phyloP scores from a whole-genome alignment of 768 basidiomycete genomes.

The Collybiopsis confluens region DNA sequence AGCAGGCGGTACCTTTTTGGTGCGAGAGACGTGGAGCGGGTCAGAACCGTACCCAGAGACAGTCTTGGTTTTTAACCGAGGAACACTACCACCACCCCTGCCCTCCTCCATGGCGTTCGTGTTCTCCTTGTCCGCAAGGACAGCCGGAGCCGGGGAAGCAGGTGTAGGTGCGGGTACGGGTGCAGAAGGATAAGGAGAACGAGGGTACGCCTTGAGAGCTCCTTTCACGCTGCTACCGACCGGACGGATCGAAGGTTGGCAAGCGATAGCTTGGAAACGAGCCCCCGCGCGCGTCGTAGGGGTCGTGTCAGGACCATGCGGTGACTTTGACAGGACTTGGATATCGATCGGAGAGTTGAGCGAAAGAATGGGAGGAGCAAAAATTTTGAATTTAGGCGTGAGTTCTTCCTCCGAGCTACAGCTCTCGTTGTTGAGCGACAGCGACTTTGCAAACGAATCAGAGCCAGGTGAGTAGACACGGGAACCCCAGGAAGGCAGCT shows the following conservation, averaged over 20 bases:
- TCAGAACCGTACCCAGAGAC: not conserved
- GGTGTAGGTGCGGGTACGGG: no score
- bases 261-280: slow-evolving; percentile 4
- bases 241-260: slow-evolving; percentile 1
- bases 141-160: not conserved
- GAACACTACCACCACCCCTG: not conserved
- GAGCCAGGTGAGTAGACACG: slow-evolving; percentile 2
- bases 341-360: not conserved
- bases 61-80: slow-evolving; percentile 1
- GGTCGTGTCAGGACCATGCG: not conserved
- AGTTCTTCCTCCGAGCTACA: slow-evolving; percentile 1
- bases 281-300: slow-evolving; percentile 3
- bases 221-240: not conserved
- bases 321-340: not conserved
- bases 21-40: slow-evolving; percentile 1
- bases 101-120: not conserved
- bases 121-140: not conserved
- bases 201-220: slow-evolving; percentile 1
- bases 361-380: not conserved
- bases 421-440: not conserved
- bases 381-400: not conserved
- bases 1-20: slow-evolving; percentile 5
- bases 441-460: not conserved
- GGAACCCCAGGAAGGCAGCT: slow-evolving; percentile 2
- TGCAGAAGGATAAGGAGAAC: slow-evolving; percentile 5